A percentile compares a stretch with the other conserved stretches of the same genome.
Conservation (phyloP, 2,329 filamentous ascomycete species). For the Phialophora tarda region DNA sequence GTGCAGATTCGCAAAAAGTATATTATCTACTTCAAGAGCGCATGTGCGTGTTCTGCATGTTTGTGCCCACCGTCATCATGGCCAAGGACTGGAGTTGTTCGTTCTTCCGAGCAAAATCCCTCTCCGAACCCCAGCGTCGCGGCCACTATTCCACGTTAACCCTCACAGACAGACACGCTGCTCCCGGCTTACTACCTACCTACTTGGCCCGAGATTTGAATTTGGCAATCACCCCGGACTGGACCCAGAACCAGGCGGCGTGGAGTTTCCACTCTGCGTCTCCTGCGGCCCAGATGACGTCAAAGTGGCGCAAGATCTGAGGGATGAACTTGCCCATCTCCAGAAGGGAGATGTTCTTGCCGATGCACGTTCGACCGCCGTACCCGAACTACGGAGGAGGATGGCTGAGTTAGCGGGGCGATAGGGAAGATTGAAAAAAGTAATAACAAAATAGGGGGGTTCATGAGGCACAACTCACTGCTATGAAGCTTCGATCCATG, state of each 20-base stretch:
- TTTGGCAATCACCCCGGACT: slow-evolving; percentile 1
- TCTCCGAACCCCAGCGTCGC: too few relatives aligned
- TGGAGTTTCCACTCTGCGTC: slow-evolving; percentile 12
- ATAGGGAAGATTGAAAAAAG: background rate
- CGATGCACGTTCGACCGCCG: slow-evolving; percentile 42
- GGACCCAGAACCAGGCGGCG: slow-evolving; percentile 18
- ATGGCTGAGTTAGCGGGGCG: background rate
- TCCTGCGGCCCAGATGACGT: slow-evolving; percentile 10
- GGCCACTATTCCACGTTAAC: too few relatives aligned
- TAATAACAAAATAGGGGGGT: background rate
- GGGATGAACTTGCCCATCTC: slow-evolving; percentile 49
- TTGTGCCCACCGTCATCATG: too few relatives aligned
- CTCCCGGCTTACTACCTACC: too few relatives aligned
- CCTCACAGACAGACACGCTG: too few relatives aligned
- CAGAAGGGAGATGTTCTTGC: slow-evolving; percentile 47
- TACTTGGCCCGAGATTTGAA: slow-evolving; percentile 1
- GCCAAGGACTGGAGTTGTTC: too few relatives aligned
- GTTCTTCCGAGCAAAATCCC: too few relatives aligned
- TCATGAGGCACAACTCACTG: slow-evolving; percentile 4
- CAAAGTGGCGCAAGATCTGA: slow-evolving; percentile 43
- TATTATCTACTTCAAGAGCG: too few relatives aligned
- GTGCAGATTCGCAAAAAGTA: too few relatives aligned
- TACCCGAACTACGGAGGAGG: slow-evolving; percentile 38
- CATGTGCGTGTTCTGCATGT: too few relatives aligned
- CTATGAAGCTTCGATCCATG: background rate